A percentile compares a stretch with the other conserved stretches of the same genome.
These are phyloP conservation scores for Fragilariopsis cylindrus DNA, from an alignment of 108 stramenopile genomes.

Conservation along the genomic window DNA sequence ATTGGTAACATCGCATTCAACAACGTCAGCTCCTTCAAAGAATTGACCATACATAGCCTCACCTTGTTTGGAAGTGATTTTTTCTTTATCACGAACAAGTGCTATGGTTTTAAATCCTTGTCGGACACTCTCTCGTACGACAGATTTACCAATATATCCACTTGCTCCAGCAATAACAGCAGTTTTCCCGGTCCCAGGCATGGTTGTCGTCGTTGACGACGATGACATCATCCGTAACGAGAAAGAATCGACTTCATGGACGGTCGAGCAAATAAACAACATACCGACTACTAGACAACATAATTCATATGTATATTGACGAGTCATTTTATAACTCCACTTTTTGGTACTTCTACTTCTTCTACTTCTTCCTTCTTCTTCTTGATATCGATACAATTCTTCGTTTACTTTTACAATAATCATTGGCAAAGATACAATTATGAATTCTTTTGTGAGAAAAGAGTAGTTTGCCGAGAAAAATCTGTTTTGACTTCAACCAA, in stretches of 20 bases:
- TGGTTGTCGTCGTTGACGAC: not conserved
- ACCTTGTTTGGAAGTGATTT: constrained; percentile 33
- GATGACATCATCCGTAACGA: constrained; percentile 12
- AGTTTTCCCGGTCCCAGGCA: constrained; percentile 12
- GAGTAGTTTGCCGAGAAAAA: too few species aligned
- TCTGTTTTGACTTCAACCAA: too few species aligned
- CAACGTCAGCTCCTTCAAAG: constrained; percentile 56
- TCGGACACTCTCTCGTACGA: constrained; percentile 77
- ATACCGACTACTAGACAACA: not conserved
- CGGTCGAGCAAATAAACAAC: not conserved
- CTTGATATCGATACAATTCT: too few species aligned
- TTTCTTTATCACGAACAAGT: constrained; percentile 58
- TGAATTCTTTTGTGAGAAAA: too few species aligned
- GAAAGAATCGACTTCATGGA: not conserved
- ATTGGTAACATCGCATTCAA: constrained; percentile 73
- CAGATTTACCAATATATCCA: constrained; percentile 87
- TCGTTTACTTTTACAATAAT: too few species aligned
- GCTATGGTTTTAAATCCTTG: constrained; percentile 87
- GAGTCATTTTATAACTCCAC: not conserved
- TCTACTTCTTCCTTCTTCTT: too few species aligned
- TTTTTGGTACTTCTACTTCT: too few species aligned
- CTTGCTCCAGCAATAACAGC: constrained; percentile 80
- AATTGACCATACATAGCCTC: constrained; percentile 41
- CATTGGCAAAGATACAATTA: too few species aligned
- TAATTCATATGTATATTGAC: not conserved